Base-by-base conservation (phyloP, 345 rosid species). In the Hypericum androsaemum region DNA sequence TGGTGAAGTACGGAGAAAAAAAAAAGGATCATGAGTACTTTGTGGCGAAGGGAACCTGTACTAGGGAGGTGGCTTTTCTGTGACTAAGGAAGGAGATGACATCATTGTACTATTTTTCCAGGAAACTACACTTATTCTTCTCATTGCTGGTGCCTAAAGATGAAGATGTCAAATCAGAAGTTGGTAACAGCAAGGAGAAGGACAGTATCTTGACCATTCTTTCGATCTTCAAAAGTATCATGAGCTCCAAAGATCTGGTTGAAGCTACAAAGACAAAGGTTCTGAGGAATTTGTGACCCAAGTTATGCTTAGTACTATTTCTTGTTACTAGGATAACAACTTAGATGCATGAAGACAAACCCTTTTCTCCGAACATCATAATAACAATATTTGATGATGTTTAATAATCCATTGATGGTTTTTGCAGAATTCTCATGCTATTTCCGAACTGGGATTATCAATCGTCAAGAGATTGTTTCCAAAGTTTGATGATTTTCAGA, bases 381-480 rank as follows among this genome's bases (percentile, higher is more conserved):
- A 22, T 22, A 22, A 22, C 32, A 22, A 22, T 22, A 22, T 22
- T 22, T 22, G 32, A 22, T 22, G 32, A 22, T 22, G 1, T 22
- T 22, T 4, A 22, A 22, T 22, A 2, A 59, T 42, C 51, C 40
- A 54, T 55, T 59, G 52, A 60, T 67, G 54, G 35, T 37, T 52
- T 75, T 61, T 50, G 53, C 96, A 92, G 98, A 92, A 78, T 61
- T 85, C 94, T 14, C 80, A 81, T 67, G 96, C 94, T 60, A 73
- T 92, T 53, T 80, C 83, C 75, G 98, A 83, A 64, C 85, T 92
- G 60, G 98, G 98, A 64, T 66, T 90, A 68, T 73, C 80, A 42
- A 72, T 84, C 41, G 67, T 63, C 65, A 82, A 79, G 73, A 75
- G 62, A 67, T 68, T 88, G 47, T 64, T 66, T 61, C 73, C 48